These are phyloP conservation scores for Saccharata proteae DNA, from an alignment of 2,329 filamentous ascomycete species.

Conservation along the genomic window DNA sequence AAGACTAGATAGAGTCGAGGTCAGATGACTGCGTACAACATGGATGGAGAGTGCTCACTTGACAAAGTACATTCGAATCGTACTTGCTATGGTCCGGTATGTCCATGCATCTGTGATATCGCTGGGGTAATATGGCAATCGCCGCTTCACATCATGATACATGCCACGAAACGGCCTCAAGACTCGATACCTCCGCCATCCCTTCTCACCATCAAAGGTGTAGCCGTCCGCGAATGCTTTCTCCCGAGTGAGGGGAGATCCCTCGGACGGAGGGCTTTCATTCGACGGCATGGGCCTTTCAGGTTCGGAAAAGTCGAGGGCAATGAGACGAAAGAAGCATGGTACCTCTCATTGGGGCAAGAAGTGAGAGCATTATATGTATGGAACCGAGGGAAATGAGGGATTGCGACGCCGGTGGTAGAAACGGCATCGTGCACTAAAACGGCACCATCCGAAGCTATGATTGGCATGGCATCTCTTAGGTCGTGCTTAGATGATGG, in stretches of 20 bases:
- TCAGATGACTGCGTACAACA: background rate
- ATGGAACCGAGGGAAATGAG: too few species aligned
- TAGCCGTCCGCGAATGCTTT: conserved; percentile 14
- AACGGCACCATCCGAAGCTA: too few species aligned
- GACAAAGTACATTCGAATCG: conserved; percentile 47
- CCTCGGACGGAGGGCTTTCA: conserved; percentile 1
- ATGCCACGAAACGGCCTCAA: conserved; percentile 39
- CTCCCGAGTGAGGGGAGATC: conserved; percentile 16
- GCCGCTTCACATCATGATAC: conserved; percentile 40
- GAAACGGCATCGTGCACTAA: too few species aligned
- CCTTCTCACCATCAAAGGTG: conserved; percentile 23
- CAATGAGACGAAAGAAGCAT: too few species aligned
- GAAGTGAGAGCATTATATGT: too few species aligned
- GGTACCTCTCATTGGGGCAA: too few species aligned
- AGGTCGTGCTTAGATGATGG: too few species aligned
- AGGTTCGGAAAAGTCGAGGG: too few species aligned
- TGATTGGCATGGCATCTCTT: too few species aligned
- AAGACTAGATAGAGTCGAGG: conserved; percentile 23
- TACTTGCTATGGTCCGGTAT: conserved; percentile 43
- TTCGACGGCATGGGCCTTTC: too few species aligned
- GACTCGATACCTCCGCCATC: conserved; percentile 30
- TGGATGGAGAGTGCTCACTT: conserved; percentile 24
- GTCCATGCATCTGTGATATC: conserved; percentile 44
- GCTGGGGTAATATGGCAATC: conserved; percentile 44
- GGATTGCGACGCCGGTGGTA: too few species aligned